Evolutionary conservation across 1,284 basidiomycete genomes (phyloP), one percentile per base, ranked within the genome.

Genomic region (Ceratobasidium papillatum): DNA sequence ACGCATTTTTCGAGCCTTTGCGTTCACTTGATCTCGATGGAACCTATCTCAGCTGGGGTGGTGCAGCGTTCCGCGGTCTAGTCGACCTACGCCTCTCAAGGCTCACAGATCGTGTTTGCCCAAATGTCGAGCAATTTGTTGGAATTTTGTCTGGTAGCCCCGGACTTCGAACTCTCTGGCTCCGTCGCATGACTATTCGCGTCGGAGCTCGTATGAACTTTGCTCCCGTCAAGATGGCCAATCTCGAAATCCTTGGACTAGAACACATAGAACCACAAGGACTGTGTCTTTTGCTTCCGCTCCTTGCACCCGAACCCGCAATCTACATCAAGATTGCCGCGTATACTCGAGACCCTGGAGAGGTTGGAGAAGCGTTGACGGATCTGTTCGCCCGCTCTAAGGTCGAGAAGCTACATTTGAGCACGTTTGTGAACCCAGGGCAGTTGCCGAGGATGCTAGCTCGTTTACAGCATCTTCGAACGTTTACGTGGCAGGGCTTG

Each of bases 231-330:
- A 58, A 56, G 27, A 25, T 69, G 36, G 38, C 36, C 12, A 38
- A 58, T n/a, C 66, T 69, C 52, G 34, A 56, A 14, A 69, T 58
- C 14, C 66, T 69, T 14, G 66, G 66, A 9, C 52, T 69, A 1
- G 66, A 69, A 47, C 66, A 69, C 38, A 47, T 69, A 32, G 66
- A 69, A n/a, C 52, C 66, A 14, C 66, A 69, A 32, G 66, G 66
- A 12, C 19, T 69, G 43, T 69, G 66, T 27, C 41, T 69, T 11
- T 30, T 69, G 19, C 66, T 69, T 41, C 66, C 66, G 3, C 51
- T 69, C 36, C 32, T 69, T 8, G 52, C 51, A 14, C 66, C 66
- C n/a, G 36, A 58, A 25, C 51, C 51, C 4, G 30, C 30, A 5
- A 25, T 64, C 14, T 56, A 69, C 66, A 22, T 69, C 52, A 69